phyloP scores from a whole-genome alignment of 192 early-diverging fungal species.

The Borealophlyctis nickersoniae region DNA sequence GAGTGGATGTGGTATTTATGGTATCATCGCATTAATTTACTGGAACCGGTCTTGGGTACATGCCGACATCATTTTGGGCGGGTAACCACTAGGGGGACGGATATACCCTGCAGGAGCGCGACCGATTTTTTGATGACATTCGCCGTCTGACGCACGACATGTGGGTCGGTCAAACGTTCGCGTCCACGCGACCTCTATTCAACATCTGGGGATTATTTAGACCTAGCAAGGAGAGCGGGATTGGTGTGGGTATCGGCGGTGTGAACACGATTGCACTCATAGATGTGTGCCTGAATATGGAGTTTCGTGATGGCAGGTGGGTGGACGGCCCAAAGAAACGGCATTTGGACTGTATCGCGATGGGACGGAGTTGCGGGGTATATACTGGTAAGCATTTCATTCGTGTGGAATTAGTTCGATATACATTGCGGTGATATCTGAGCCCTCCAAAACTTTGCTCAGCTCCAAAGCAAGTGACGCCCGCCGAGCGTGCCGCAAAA shows the following conservation, averaged over 20 bases:
- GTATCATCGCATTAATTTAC: too few species aligned
- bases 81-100: constrained; percentile 48
- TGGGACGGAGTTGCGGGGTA: constrained; percentile 60
- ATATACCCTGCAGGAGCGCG: constrained; percentile 47
- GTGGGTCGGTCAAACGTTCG: constrained; percentile 53
- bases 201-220: constrained; percentile 58
- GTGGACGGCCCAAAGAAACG: background rate
- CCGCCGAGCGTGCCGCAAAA: constrained; percentile 45
- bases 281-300: too few species aligned
- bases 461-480: constrained; percentile 43
- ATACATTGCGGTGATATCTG: background rate
- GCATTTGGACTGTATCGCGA: constrained; percentile 61
- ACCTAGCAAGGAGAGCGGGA: constrained; percentile 49
- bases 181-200: constrained; percentile 50
- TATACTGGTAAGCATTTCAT: constrained; percentile 38
- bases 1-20: constrained; percentile 64
- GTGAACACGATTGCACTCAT: too few species aligned
- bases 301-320: too few species aligned
- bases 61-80: too few species aligned
- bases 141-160: constrained; percentile 52
- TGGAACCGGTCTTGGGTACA: too few species aligned
- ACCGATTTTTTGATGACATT: constrained; percentile 54
- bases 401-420: background rate
- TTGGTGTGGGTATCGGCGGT: constrained; percentile 45
- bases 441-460: background rate